phyloP scores from a whole-genome alignment of 805 yeast species.

The Myxozyma lipomycoides region DNA sequence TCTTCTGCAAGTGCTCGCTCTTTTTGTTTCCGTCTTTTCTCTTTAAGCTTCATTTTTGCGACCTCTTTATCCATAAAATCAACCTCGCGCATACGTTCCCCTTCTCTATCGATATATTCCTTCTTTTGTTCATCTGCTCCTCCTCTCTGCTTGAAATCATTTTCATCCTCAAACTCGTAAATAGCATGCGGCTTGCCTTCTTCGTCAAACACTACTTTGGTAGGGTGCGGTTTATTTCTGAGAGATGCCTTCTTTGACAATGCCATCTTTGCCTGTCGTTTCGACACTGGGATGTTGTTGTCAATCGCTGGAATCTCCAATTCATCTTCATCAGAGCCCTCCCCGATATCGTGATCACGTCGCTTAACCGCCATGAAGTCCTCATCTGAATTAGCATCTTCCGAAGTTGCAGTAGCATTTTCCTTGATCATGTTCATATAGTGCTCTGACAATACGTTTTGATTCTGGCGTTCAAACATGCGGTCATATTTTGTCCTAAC shows the following conservation, averaged over 20 bases:
- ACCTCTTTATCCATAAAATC: conserved; percentile 75
- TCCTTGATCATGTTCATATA: conserved; percentile 63
- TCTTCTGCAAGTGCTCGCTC: conserved; percentile 35
- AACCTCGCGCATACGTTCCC: conserved; percentile 60
- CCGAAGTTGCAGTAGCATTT: conserved; percentile 31
- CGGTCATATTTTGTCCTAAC: conserved; percentile 87
- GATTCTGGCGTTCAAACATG: conserved; percentile 93
- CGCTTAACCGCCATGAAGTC: conserved; percentile 83
- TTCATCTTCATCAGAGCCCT: conserved; percentile 43
- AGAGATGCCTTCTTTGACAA: conserved; percentile 73
- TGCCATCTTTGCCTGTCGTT: conserved; percentile 79
- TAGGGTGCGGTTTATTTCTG: conserved; percentile 60
- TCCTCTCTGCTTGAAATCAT: conserved; percentile 68
- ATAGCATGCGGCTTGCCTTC: conserved; percentile 90
- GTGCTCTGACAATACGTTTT: conserved; percentile 85
- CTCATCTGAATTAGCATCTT: conserved; percentile 51
- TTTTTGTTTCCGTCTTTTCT: conserved; percentile 72
- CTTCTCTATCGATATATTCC: conserved; percentile 62
- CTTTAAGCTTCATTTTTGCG: conserved; percentile 74
- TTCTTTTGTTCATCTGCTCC: conserved; percentile 65
- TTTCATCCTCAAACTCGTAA: conserved; percentile 87
- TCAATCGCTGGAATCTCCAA: conserved; percentile 40
- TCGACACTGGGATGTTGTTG: conserved; percentile 59
- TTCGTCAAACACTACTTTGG: conserved; percentile 84
- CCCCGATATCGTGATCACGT: conserved; percentile 57